phyloP scores from a whole-genome alignment of 768 basidiomycete genomes.

The Psilocybe sp. region DNA sequence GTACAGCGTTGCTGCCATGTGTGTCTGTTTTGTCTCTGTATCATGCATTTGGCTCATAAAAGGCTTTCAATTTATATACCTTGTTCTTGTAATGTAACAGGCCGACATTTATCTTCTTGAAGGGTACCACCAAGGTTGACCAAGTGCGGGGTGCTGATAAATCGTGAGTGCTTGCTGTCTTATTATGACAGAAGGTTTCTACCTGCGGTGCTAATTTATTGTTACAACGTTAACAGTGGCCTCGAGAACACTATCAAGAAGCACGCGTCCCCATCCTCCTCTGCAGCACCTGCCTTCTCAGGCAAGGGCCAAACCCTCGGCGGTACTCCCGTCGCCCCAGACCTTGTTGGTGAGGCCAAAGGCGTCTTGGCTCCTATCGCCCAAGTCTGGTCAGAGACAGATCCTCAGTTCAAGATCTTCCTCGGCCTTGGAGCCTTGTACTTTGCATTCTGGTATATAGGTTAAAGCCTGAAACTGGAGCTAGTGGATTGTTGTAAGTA shows the following conservation, averaged over 20 bases:
- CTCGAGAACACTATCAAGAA: constrained; percentile 58
- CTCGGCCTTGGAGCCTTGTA: constrained; percentile 65
- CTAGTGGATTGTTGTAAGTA: too few relatives aligned
- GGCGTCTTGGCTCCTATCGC: constrained; percentile 30
- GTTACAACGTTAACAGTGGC: constrained; percentile 37
- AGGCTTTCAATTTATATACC: not conserved
- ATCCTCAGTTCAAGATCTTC: constrained; percentile 67
- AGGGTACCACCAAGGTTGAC: constrained; percentile 64
- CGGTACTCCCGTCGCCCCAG: constrained; percentile 37
- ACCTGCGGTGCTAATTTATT: not conserved
- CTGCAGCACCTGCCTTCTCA: constrained; percentile 47
- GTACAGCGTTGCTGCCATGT: constrained; percentile 77
- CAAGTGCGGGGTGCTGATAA: constrained; percentile 71
- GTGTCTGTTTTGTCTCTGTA: constrained; percentile 16
- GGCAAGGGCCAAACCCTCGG: constrained; percentile 77
- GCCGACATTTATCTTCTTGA: constrained; percentile 84
- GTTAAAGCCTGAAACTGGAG: constrained; percentile 16
- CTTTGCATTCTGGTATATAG: constrained; percentile 52
- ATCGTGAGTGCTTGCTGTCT: constrained; percentile 39
- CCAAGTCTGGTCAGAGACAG: constrained; percentile 45
- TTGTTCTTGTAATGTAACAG: constrained; percentile 30
- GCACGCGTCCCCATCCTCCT: constrained; percentile 41
- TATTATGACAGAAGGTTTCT: constrained; percentile 1
- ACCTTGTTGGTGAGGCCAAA: constrained; percentile 30
- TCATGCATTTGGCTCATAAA: not conserved